phyloP scores from a whole-genome alignment of 805 yeast genomes.

The Zygoascus flipseniorum region DNA sequence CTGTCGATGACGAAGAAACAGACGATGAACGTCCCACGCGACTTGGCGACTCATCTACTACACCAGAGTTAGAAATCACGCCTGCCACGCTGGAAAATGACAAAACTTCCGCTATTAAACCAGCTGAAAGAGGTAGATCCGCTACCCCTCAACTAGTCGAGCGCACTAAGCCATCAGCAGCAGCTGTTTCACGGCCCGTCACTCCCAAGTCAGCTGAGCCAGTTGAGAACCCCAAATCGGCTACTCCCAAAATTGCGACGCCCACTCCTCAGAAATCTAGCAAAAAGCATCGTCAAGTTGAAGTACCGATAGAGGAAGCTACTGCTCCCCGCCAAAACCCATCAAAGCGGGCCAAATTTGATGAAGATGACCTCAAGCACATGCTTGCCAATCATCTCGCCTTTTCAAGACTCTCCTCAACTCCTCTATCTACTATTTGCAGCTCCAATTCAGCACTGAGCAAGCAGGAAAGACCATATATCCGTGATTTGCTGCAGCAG shows the following conservation, averaged over 20 bases:
- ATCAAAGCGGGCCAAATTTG: slow-evolving; percentile 22
- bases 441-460: slow-evolving; percentile 50
- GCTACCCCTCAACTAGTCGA: background rate
- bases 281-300: background rate
- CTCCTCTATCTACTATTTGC: slow-evolving; percentile 68
- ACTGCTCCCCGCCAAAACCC: slow-evolving; percentile 9
- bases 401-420: slow-evolving; percentile 77
- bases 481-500: slow-evolving; percentile 37
- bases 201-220: background rate
- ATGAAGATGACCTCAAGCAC: slow-evolving; percentile 30
- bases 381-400: slow-evolving; percentile 79
- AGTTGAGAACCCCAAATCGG: background rate
- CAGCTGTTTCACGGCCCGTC: background rate
- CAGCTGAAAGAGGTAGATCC: background rate
- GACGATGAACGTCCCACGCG: slow-evolving; percentile 30
- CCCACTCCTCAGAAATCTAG: background rate
- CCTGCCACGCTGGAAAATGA: background rate
- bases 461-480: slow-evolving; percentile 22
- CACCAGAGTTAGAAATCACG: background rate
- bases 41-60: background rate
- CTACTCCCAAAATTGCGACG: background rate
- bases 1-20: slow-evolving; percentile 39
- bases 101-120: background rate
- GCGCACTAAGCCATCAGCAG: background rate
- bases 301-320: slow-evolving; percentile 3